phyloP scores from a whole-genome alignment of 2,329 filamentous ascomycete species.

The Sphaerostilbella broomeana region DNA sequence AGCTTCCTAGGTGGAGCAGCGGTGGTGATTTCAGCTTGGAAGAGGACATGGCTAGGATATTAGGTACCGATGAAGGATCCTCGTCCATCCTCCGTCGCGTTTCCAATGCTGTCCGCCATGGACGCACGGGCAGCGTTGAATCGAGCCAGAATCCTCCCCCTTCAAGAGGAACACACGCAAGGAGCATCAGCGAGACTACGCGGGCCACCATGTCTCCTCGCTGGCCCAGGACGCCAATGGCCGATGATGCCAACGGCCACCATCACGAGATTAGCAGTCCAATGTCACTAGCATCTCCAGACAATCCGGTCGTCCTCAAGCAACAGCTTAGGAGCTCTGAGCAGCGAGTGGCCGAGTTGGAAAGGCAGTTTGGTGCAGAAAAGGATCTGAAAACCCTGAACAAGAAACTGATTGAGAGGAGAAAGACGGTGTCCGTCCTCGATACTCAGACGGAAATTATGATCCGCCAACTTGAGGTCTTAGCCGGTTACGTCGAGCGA shows the following conservation, averaged over 20 bases:
- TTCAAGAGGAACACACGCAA: slow-evolving; percentile 44
- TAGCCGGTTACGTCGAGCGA: slow-evolving; percentile 80
- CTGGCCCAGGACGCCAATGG: slow-evolving; percentile 62
- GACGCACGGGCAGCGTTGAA: slow-evolving; percentile 77
- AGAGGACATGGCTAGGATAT: slow-evolving; percentile 86
- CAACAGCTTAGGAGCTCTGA: slow-evolving; percentile 76
- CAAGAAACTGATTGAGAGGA: slow-evolving; percentile 82
- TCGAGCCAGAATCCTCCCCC: slow-evolving; percentile 33
- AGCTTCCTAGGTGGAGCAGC: slow-evolving; percentile 66
- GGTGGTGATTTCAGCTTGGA: slow-evolving; percentile 90
- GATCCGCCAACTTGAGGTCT: slow-evolving; percentile 81
- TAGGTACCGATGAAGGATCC: slow-evolving; percentile 68
- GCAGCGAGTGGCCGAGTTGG: slow-evolving; percentile 78
- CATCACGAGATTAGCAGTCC: slow-evolving; percentile 65
- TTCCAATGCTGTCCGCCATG: slow-evolving; percentile 90
- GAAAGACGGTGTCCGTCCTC: slow-evolving; percentile 89
- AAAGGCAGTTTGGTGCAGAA: slow-evolving; percentile 64
- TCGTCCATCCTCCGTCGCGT: slow-evolving; percentile 80
- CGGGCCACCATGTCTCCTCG: slow-evolving; percentile 57
- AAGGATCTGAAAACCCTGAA: slow-evolving; percentile 69
- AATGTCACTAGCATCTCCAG: slow-evolving; percentile 53
- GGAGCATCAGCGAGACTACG: slow-evolving; percentile 63
- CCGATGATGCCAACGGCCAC: slow-evolving; percentile 45
- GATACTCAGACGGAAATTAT: slow-evolving; percentile 95
- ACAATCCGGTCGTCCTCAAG: slow-evolving; percentile 63